These are phyloP conservation scores for Russula foetens DNA, from an alignment of 768 basidiomycete species.

Conservation along the genomic window DNA sequence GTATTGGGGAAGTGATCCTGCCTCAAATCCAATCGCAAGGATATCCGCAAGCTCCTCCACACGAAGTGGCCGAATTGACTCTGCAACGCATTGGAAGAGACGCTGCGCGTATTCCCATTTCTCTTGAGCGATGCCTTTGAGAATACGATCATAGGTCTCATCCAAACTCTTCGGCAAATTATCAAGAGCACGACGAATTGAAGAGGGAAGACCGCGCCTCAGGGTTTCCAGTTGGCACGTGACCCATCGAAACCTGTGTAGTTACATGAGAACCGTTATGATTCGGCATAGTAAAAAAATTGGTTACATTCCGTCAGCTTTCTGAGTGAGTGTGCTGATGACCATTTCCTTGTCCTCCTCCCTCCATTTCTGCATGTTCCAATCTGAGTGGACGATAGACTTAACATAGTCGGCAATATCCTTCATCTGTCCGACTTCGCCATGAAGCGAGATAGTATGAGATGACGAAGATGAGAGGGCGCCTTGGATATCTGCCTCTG, in stretches of 20 bases:
- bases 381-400: too few relatives aligned
- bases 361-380: too few relatives aligned
- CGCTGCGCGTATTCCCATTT: too few relatives aligned
- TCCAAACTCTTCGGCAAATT: not conserved
- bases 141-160: not conserved
- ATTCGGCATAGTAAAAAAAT: not conserved
- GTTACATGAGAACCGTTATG: not conserved
- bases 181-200: not conserved
- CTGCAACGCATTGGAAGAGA: too few relatives aligned
- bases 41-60: too few relatives aligned
- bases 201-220: not conserved
- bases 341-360: not conserved
- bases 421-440: not conserved
- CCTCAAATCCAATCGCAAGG: too few relatives aligned
- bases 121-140: too few relatives aligned
- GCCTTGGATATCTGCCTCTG: not conserved
- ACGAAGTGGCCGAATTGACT: too few relatives aligned
- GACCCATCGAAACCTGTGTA: not conserved
- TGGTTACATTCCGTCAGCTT: not conserved
- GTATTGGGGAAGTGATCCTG: too few relatives aligned
- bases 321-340: not conserved
- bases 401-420: too few relatives aligned
- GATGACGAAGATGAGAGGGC: not conserved
- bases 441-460: not conserved
- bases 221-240: not conserved